Base-by-base conservation (phyloP, 1,284 basidiomycete species). In the Boletus mariae region DNA sequence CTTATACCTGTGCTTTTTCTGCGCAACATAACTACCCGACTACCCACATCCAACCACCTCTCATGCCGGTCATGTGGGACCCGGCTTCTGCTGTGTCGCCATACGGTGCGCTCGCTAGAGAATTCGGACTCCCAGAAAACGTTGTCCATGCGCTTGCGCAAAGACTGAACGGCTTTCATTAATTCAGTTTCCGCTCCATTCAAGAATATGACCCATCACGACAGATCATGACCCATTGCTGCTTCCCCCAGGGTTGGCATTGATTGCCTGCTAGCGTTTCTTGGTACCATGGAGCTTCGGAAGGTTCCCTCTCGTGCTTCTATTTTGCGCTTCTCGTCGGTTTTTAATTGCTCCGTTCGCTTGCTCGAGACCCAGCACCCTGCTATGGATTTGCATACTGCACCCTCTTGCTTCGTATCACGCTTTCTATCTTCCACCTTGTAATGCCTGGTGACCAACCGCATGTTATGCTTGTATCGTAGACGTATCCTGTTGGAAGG, bases 71-170 rank as follows among this genome's bases (percentile, higher is more conserved):
- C 52, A 64, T 63, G 62, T 62, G 54, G 57, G 59, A 59, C 47
- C 53, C 47, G 32, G 32, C 53, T 17, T 42, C 45, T 38, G 29
- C 52, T 45, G 60, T 58, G 49, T 59, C 61, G 47, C 61, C 72
- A 8, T 76, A 80, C 48, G 74, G 73, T 42, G 75, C 78, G 31
- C 74, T 90, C 20, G 87, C 87, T 25, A 77, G 77, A 59, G 87
- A 90, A 66, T 90, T 89, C 57, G 85, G 85, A 25, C 76, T 90
- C 23, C 82, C 87, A 53, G 75, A 87, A 28, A 75, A 82, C 42
- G 66, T 90, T 31, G 80, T 90, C 45, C 79, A 87, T 58, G 85
- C 84, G 2, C 75, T 90, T 45, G 83, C 78, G 31, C 80, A 85
- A 55, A 77, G 85, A 52, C 74, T 89, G 31, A 51, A 57, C 31